Conservation (phyloP, 148 eudicot species). For the Nepenthes gracilis region DNA sequence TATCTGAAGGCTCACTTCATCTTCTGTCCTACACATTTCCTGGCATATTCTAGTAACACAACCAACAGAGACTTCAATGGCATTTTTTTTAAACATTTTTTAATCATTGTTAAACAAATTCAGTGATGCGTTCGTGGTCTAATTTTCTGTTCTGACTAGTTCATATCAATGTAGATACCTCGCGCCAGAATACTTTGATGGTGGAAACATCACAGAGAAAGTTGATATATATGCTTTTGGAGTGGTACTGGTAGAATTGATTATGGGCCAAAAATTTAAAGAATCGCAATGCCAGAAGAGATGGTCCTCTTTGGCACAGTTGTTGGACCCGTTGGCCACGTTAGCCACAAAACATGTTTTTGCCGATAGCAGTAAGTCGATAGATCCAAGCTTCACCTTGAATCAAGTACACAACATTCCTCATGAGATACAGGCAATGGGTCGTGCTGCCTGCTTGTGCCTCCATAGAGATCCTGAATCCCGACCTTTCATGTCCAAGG, state of each 20-base stretch:
- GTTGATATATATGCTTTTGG: conserved; percentile 85
- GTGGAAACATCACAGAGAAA: conserved; percentile 62
- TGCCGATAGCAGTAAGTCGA: conserved; percentile 19
- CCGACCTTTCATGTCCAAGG: conserved; percentile 94
- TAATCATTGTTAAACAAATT: not conserved
- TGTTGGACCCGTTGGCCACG: conserved; percentile 30
- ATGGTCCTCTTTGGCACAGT: conserved; percentile 25
- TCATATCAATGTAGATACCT: conserved; percentile 37
- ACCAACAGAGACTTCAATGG: too few relatives aligned
- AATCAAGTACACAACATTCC: conserved; percentile 39
- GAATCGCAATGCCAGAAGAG: conserved; percentile 36
- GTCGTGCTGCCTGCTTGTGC: conserved; percentile 72
- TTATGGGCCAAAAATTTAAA: conserved; percentile 49
- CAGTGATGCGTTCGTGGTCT: not conserved
- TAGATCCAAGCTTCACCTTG: conserved; percentile 27
- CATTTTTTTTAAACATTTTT: not conserved
- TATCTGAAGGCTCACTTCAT: too few relatives aligned
- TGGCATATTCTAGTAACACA: too few relatives aligned
- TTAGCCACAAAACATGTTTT: conserved; percentile 19
- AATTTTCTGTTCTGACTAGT: not conserved
- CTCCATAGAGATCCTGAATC: conserved; percentile 74
- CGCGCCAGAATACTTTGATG: conserved; percentile 72
- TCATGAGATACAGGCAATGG: conserved; percentile 52
- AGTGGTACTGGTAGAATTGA: conserved; percentile 61
- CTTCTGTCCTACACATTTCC: too few relatives aligned